Evolutionary conservation across 306 rosid genomes (phyloP).

Genomic region (Cicer cuneatum): DNA sequence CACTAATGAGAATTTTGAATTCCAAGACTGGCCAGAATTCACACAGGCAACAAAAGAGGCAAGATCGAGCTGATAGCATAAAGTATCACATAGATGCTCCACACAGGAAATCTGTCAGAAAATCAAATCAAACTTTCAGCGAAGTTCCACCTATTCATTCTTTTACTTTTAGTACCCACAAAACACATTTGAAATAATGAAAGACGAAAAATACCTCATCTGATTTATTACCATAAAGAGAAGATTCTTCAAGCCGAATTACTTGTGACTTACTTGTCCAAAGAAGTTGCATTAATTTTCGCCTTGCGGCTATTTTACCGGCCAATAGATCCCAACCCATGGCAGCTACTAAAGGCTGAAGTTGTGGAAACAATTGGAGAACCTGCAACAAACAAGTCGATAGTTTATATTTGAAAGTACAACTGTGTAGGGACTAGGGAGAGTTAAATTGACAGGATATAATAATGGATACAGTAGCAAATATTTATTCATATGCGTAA

Average conservation of each 20-base stretch:
- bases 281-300: constrained; percentile 86
- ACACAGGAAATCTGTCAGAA: constrained; percentile 83
- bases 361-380: constrained; percentile 86
- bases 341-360: constrained; percentile 88
- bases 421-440: constrained; percentile 30
- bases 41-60: constrained; percentile 90
- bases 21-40: constrained; percentile 91
- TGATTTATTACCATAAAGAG: constrained; percentile 71
- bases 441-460: constrained; percentile 33
- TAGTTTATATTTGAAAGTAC: constrained; percentile 33
- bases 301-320: constrained; percentile 76
- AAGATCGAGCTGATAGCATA: constrained; percentile 93
- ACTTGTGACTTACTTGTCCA: constrained; percentile 91
- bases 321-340: constrained; percentile 98
- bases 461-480: constrained; percentile 24
- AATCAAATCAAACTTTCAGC: constrained; percentile 39
- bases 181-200: constrained; percentile 46
- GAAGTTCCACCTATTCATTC: constrained; percentile 37
- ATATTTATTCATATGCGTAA: constrained; percentile 3
- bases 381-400: constrained; percentile 56
- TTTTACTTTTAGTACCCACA: constrained; percentile 44
- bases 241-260: constrained; percentile 81
- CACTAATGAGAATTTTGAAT: constrained; percentile 70
- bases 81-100: constrained; percentile 86
- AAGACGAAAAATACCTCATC: constrained; percentile 79